Evolutionary conservation across 331 rosid genomes (phyloP).

Genomic region (Stylosanthes scabra): DNA sequence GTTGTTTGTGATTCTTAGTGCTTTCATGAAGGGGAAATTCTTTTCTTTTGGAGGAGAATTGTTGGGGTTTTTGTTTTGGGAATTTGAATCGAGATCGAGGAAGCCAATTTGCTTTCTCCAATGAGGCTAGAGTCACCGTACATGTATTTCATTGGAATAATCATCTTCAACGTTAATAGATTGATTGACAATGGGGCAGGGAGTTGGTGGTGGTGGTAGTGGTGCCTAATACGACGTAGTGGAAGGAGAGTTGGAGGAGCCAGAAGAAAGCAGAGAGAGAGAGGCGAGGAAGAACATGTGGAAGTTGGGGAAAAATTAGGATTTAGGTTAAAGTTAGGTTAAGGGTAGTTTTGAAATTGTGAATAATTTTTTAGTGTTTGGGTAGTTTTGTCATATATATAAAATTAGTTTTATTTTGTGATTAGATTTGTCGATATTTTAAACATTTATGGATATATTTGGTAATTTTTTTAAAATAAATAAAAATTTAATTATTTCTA

Average conservation of each 20-base stretch:
- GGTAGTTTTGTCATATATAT: too few species aligned
- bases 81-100: slow-evolving; percentile 3
- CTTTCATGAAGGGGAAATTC: slow-evolving; percentile 60
- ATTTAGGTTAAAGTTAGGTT: too few species aligned
- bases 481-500: too few species aligned
- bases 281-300: slow-evolving; percentile 49
- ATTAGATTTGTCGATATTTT: too few species aligned
- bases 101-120: slow-evolving; percentile 36
- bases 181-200: slow-evolving; percentile 23
- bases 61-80: not conserved
- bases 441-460: too few species aligned
- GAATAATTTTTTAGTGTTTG: too few species aligned
- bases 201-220: not conserved
- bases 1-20: slow-evolving; percentile 65
- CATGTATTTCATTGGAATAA: not conserved
- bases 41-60: not conserved
- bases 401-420: too few species aligned
- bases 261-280: slow-evolving; percentile 85
- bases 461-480: too few species aligned
- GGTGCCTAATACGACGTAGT: slow-evolving; percentile 70
- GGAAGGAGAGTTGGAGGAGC: slow-evolving; percentile 77
- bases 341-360: too few species aligned
- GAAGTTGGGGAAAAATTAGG: too few species aligned
- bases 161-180: slow-evolving; percentile 38
- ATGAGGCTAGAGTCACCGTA: slow-evolving; percentile 29